Percentiles rank a stretch among this genome's conserved stretches.
Conservation (phyloP, 257 asterid species). For the Solanum gracilifrons region DNA sequence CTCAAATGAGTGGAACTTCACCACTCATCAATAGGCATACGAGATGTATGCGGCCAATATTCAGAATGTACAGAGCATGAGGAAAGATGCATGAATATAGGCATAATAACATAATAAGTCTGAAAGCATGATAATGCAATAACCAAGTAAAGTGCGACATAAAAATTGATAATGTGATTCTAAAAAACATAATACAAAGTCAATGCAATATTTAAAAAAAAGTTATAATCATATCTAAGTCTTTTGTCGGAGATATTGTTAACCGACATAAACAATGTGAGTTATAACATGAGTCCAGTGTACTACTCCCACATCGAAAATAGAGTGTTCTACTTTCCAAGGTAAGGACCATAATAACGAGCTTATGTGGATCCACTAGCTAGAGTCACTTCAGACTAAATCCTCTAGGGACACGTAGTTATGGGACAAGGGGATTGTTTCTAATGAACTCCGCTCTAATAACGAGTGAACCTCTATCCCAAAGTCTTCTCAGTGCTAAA, state of each 20-base stretch:
- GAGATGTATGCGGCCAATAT: not conserved
- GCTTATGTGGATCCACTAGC: not conserved
- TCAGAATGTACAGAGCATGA: not conserved
- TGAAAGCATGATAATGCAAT: no score
- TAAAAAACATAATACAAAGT: not conserved
- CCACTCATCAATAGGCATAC: not conserved
- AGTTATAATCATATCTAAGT: not conserved
- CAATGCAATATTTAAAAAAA: not conserved
- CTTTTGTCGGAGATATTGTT: not conserved
- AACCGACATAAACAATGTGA: not conserved
- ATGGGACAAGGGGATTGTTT: no score
- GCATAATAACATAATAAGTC: no score
- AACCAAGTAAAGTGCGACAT: not conserved
- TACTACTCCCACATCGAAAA: not conserved
- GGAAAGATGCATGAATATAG: not conserved
- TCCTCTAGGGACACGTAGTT: no score
- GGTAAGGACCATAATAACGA: not conserved
- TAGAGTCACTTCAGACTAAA: no score
- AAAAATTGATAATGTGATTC: not conserved
- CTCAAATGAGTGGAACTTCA: no score
- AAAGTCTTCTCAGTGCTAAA: no score
- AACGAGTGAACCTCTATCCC: no score
- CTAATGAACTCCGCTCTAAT: no score
- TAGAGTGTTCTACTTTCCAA: not conserved
- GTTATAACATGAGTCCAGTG: no score